Base-by-base conservation (phyloP, 306 rosid species). In the Inga laurina region DNA sequence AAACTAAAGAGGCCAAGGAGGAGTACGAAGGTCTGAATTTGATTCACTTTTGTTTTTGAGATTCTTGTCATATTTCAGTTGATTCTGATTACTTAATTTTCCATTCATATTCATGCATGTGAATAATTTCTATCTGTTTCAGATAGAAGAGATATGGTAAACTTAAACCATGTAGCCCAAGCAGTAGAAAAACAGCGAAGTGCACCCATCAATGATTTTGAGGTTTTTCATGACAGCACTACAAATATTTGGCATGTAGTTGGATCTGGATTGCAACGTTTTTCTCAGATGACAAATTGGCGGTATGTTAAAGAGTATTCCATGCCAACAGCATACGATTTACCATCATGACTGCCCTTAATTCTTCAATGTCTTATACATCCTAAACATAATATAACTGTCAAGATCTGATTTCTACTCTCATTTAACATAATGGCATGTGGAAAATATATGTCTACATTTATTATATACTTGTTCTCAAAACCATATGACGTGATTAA, bases 211-310 rank as follows among this genome's bases (percentile, higher is more conserved):
- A 83, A 85, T 88, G 97, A 96, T 82, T 96, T 91, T 87, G 97
- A 92, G 88, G 89, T 96, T 84, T 74, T 85, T 83, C 92, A 81
- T 54, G 97, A 96, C 43, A 87, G 83, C 12, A 52, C 57, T 72
- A 85, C 97, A 77, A 88, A 87, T 69, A 65, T 77, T 57, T 96
- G 99, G 99, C 91, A 81, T 74, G 93, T 96, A 37, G 87, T 89
- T 78, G 99, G 99, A 83, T 61, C 97, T 84, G 97, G 98, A 65
- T 84, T 96, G 85, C 92, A 92, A 77, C 94, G 97, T n/a, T 96
- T 96, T 89, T 90, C 91, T 77, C 99, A 92, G 89, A 96, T 94
- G 99, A 96, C 95, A 85, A 94, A 94, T 89, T 96, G 97, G 97
- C 85, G 97, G 99, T 94, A 76, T 65, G 91, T 90, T 85, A 74